phyloP scores from a whole-genome alignment of 805 yeast species.

The Pichia kluyveri region DNA sequence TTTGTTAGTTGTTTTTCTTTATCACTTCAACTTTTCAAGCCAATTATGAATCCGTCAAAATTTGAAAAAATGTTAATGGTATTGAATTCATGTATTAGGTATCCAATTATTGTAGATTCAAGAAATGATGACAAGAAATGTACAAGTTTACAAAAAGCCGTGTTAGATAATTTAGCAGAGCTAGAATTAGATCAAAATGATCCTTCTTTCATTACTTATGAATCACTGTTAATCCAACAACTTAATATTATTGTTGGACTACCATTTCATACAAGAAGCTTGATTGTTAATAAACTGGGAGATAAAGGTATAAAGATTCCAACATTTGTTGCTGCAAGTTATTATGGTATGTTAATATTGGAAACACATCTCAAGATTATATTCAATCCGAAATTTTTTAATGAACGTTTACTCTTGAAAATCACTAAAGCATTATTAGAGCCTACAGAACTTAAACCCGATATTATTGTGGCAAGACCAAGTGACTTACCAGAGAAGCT shows the following conservation, averaged over 20 bases:
- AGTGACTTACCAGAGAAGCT: neutral
- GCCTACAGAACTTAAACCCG: slow-evolving; percentile 36
- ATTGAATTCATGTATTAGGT: slow-evolving; percentile 58
- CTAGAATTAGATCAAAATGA: slow-evolving; percentile 14
- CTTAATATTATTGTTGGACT: slow-evolving; percentile 42
- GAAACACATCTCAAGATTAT: slow-evolving; percentile 25
- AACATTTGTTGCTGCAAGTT: slow-evolving; percentile 53
- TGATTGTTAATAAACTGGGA: slow-evolving; percentile 46
- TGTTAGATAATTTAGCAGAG: slow-evolving; percentile 38
- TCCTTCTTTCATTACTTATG: slow-evolving; percentile 24
- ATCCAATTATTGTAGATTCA: slow-evolving; percentile 60
- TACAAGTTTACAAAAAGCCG: slow-evolving; percentile 55
- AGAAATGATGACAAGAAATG: slow-evolving; percentile 45
- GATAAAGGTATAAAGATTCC: slow-evolving; percentile 39
- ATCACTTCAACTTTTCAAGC: slow-evolving; percentile 31
- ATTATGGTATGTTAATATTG: slow-evolving; percentile 35
- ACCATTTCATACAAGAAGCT: slow-evolving; percentile 53
- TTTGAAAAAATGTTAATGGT: slow-evolving; percentile 46
- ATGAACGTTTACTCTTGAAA: slow-evolving; percentile 37
- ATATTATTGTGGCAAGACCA: slow-evolving; percentile 16
- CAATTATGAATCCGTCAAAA: slow-evolving; percentile 25
- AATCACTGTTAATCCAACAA: slow-evolving; percentile 42
- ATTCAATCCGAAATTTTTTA: slow-evolving; percentile 29
- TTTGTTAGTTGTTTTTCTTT: slow-evolving; percentile 45
- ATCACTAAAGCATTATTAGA: slow-evolving; percentile 44